These are phyloP conservation scores for Gonapodya sp. DNA, from an alignment of 192 early-diverging fungal genomes.

Conservation along the genomic window DNA sequence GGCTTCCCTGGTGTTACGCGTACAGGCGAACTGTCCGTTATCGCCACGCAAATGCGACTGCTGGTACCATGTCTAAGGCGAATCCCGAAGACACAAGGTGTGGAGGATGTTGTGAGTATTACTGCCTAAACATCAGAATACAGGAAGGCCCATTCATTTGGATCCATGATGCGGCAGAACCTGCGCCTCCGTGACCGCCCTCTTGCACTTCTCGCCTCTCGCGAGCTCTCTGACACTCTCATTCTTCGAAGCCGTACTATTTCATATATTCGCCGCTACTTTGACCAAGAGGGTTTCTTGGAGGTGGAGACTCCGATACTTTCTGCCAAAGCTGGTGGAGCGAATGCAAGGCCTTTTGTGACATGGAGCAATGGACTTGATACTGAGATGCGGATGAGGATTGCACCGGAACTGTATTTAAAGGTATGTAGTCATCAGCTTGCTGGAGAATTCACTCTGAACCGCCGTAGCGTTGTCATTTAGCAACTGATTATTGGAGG, in stretches of 20 bases:
- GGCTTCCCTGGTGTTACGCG: constrained; percentile 62
- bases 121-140: not conserved
- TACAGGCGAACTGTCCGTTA: constrained; percentile 58
- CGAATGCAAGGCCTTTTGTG: constrained; percentile 67
- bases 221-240: constrained; percentile 28
- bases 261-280: constrained; percentile 48
- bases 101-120: constrained; percentile 13
- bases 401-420: constrained; percentile 77
- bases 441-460: not conserved
- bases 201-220: constrained; percentile 68
- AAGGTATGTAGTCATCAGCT: constrained; percentile 35
- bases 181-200: constrained; percentile 59
- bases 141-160: no score
- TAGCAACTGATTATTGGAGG: constrained; percentile 80
- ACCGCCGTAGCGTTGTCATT: not conserved
- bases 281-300: constrained; percentile 55
- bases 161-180: constrained; percentile 34
- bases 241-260: constrained; percentile 29
- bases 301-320: constrained; percentile 83
- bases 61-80: constrained; percentile 60
- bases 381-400: constrained; percentile 60
- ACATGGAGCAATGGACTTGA: constrained; percentile 57
- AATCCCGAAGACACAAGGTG: constrained; percentile 44
- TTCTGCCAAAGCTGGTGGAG: constrained; percentile 62
- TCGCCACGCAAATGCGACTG: constrained; percentile 38